Conservation (phyloP, 805 yeast species). For the Candida jianshihensis region DNA sequence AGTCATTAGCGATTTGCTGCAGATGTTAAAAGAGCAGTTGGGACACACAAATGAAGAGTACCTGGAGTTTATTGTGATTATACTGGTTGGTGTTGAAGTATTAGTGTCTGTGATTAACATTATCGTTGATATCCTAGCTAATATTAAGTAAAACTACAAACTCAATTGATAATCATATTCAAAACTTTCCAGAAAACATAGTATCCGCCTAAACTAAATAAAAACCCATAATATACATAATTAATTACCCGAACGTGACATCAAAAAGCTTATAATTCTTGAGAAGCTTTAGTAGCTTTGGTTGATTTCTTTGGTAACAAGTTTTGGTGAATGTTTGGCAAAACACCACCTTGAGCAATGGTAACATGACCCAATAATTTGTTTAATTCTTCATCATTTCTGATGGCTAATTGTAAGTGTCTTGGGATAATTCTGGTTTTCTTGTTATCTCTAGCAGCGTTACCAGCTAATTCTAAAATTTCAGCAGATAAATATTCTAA, state of each 20-base stretch:
- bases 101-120: slow-evolving; percentile 82
- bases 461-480: slow-evolving; percentile 97
- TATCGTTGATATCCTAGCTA: slow-evolving; percentile 46
- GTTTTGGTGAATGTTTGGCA: slow-evolving; percentile 95
- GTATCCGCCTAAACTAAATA: slow-evolving; percentile 15
- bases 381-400: slow-evolving; percentile 98
- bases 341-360: slow-evolving; percentile 99
- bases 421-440: slow-evolving; percentile 98
- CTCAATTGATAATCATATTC: neutral
- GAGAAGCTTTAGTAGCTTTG: slow-evolving; percentile 55
- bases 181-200: slow-evolving; percentile 12
- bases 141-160: slow-evolving; percentile 9
- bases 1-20: slow-evolving; percentile 86
- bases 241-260: slow-evolving; percentile 7
- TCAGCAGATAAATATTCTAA: slow-evolving; percentile 97
- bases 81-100: slow-evolving; percentile 87
- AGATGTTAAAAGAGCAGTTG: slow-evolving; percentile 94
- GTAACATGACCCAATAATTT: slow-evolving; percentile 89
- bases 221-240: slow-evolving; percentile 18
- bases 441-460: slow-evolving; percentile 99
- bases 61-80: slow-evolving; percentile 83
- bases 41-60: slow-evolving; percentile 94
- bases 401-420: slow-evolving; percentile 96
- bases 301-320: slow-evolving; percentile 74
- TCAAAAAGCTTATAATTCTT: slow-evolving; percentile 41